phyloP scores from a whole-genome alignment of 495 filamentous ascomycete species.

The Aspergillus mulundensis region DNA sequence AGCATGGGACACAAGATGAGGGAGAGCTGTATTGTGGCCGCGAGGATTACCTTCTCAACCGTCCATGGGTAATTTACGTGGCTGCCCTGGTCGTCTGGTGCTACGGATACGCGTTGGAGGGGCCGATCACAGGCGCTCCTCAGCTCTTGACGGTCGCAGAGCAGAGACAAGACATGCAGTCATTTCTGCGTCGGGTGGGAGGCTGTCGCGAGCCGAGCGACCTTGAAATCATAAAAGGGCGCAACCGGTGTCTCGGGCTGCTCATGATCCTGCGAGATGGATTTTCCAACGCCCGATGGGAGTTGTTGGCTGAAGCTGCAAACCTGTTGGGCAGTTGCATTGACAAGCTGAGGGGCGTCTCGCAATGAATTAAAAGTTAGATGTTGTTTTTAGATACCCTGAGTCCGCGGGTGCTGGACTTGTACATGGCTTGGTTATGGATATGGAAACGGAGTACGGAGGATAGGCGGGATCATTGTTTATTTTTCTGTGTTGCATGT shows the following conservation, averaged over 20 bases:
- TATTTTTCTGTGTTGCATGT: neutral
- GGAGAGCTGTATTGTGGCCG: conserved; percentile 64
- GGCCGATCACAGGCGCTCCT: conserved; percentile 56
- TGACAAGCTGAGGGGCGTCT: conserved; percentile 42
- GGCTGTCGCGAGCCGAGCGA: conserved; percentile 77
- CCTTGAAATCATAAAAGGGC: conserved; percentile 65
- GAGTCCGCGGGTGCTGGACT: neutral
- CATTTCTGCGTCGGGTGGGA: conserved; percentile 69
- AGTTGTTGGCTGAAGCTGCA: conserved; percentile 82
- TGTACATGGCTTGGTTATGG: conserved; percentile 6
- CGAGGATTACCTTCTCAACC: conserved; percentile 85
- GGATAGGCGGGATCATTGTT: neutral
- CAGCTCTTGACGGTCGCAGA: conserved; percentile 54
- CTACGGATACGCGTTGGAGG: conserved; percentile 90
- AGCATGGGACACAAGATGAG: conserved; percentile 28
- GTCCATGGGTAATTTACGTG: conserved; percentile 97
- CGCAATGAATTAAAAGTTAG: neutral
- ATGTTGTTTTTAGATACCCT: neutral
- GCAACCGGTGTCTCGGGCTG: conserved; percentile 80
- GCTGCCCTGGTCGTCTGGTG: conserved; percentile 90
- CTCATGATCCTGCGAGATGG: conserved; percentile 76
- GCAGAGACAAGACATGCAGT: conserved; percentile 72
- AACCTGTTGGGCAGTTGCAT: conserved; percentile 78
- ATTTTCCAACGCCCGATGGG: conserved; percentile 83
- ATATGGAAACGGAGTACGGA: conserved; percentile 1